Evolutionary conservation across 768 basidiomycete genomes (phyloP), one percentile per base, ranked within the genome.

Genomic region (Gautieria morchelliformis): DNA sequence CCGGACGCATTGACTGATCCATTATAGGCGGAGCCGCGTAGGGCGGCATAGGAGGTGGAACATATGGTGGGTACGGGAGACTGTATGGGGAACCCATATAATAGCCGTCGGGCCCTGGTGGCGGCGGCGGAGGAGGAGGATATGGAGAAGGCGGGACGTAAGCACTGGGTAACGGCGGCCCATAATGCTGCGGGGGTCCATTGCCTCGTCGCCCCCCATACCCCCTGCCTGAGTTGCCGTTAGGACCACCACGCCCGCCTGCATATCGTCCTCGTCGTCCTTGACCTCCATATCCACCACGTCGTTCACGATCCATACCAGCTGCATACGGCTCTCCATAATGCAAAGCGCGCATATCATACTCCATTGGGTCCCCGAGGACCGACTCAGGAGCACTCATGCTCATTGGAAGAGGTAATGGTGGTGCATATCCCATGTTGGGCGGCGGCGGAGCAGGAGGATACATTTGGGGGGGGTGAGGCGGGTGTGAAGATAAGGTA

Each of bases 221-320:
- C 8, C 74, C 70, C 20, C 71, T 65, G 4, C 71, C 70, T 37
- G 35, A 37, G 60, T 65, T 67, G 24, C 65, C 56, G 20, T 57
- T 53, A 46, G 60, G 58, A 12, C 27, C 9, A 19, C 64, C 62
- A 24, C 66, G 51, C 33, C 45, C 22, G 20, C 58, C 22, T 49
- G 75, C 70, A 30, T 74, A 70, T 57, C 73, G 62, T 27, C 75
- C 67, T 27, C 71, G 69, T 59, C 70, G 62, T 10, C 67, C 68
- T 17, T 72, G 63, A 39, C 64, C 61, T 56, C 39, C 58, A 45
- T 42, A 47, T 52, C 24, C 52, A 44, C 54, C 44, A 33, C 24
- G 33, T 17, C 20, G 20, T 9, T 33, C 24, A 7, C 37, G 7
- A 2, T 46, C n/a, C 27, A 24, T 42, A 10, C 42, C 40, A 46